A percentile compares a stretch with the other conserved stretches of the same genome.
Conservation (phyloP, 352 stramenopile genomes). For the Phytophthora lateralis region DNA sequence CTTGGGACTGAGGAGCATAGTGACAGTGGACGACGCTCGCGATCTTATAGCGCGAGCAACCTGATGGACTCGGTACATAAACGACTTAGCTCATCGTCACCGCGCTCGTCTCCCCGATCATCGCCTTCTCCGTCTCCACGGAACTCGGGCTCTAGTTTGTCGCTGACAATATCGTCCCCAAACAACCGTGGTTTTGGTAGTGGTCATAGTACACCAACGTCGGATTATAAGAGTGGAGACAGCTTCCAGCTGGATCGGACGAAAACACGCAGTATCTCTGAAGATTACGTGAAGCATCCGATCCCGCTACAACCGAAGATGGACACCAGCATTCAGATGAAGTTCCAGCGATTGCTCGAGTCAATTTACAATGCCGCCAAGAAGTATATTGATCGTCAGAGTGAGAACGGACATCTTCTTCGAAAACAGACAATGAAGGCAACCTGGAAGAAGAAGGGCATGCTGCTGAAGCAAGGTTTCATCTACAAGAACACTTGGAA, state of each 20-base stretch:
- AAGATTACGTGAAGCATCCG: slow-evolving; percentile 74
- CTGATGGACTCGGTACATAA: slow-evolving; percentile 86
- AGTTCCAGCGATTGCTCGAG: slow-evolving; percentile 84
- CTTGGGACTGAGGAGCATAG: slow-evolving; percentile 66
- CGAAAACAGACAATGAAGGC: slow-evolving; percentile 72
- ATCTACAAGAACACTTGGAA: slow-evolving; percentile 93
- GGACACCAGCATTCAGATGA: slow-evolving; percentile 82
- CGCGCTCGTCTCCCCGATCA: slow-evolving; percentile 64
- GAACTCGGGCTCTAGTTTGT: slow-evolving; percentile 44
- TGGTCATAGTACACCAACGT: slow-evolving; percentile 69
- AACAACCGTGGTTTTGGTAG: slow-evolving; percentile 68
- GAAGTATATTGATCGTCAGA: slow-evolving; percentile 83
- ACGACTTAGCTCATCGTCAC: slow-evolving; percentile 71
- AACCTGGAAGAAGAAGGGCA: slow-evolving; percentile 91
- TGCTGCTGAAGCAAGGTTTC: slow-evolving; percentile 88
- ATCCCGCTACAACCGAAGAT: slow-evolving; percentile 76
- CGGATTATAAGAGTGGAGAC: slow-evolving; percentile 62
- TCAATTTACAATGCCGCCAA: slow-evolving; percentile 88
- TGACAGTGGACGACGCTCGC: slow-evolving; percentile 60
- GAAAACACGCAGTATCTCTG: slow-evolving; percentile 79
- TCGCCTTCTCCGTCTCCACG: slow-evolving; percentile 66
- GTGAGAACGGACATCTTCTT: slow-evolving; percentile 61
- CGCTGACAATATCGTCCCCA: slow-evolving; percentile 81
- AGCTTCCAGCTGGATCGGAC: slow-evolving; percentile 52
- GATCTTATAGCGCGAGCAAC: slow-evolving; percentile 86